Evolutionary conservation across 306 rosid species (phyloP), one percentile per base, ranked within the genome.

Genomic region (Fragaria nilgerrensis): DNA sequence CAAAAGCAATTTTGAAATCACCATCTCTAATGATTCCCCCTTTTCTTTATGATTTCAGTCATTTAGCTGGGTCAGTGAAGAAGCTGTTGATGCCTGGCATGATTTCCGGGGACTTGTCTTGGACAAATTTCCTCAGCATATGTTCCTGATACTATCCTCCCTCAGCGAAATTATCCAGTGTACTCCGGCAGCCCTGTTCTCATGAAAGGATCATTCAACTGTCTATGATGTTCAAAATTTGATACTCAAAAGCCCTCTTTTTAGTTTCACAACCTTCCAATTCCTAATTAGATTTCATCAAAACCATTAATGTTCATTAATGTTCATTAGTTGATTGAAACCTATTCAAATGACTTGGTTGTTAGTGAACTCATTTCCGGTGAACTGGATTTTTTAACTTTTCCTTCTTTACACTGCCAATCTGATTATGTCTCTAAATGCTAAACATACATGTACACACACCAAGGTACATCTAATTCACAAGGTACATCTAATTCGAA

Each of bases 141-240:
- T 94, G 93, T 81, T 94, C 97, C 0, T 89, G 2, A 22, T 92
- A 94, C 84, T 83, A 86, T 82, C 92, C 90, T 78, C 94, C 98
- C 86, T 92, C 98, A 3, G 81, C 82, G 37, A 82, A 85, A 85
- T 94, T 94, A 1, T 92, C 98, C 88, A 91, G 72, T 27, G 27
- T 74, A 94, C 87, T 79, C 99, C 99, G 1, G 99, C 99, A 23
- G 95, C 81, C 70, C 99, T 88, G 20, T 7, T 25, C 91, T 29
- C 32, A 29, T 29, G 32, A 41, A 10, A 41, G 19, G 52, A 68
- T 43, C 34, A 44, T 5, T 69, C 39, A 25, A 43, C 36, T 29
- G 25, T 27, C 15, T 56, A 44, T n/a, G 22, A 52, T 23, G n/a
- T 64, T 64, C 45, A 61, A 5, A 61, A 61, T 58, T 58, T 25